Base-by-base conservation (phyloP, 208 protist species). In the Strigomonas oncopelti region DNA sequence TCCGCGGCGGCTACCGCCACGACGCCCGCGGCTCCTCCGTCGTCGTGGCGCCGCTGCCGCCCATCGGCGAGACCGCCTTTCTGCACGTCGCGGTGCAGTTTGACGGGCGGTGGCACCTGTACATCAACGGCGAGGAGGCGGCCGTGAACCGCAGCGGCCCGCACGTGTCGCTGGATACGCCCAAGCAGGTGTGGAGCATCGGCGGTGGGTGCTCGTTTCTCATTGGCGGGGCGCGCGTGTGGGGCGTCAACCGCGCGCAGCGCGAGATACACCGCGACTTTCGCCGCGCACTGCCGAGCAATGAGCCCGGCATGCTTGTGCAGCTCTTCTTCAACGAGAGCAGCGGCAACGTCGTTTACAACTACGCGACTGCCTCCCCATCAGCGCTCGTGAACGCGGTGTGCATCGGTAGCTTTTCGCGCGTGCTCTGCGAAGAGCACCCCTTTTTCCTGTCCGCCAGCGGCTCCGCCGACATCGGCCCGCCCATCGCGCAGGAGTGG, bases 1-100 rank as follows among this genome's bases (percentile, higher is more conserved):
- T 96, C 28, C 84, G 86, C 20, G 93, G 90, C 55, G 93, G 93
- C 31, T 95, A 88, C 69, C 88, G 93, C 4, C 89, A 95, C 61
- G 90, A 95, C 59, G 75, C 77, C 48, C 85, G 92, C 24, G 89
- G 91, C 5, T 78, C 84, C 55, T 91, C 85, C 59, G 77, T 91
- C 14, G 89, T 94, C 32, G 75, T 76, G 9, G 83, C 88, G 0
- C 84, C 87, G 32, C 65, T 93, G 27, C 87, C 80, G 16, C 87
- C 86, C 0, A 81, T 72, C 1, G 75, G 75, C 0, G 84, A 86
- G 57, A 78, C 78, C 0, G 72, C 59, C n/a, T 93, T 94, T 67
- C 27, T 93, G 16, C 90, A 97, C 72, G 68, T 96, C 28, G 78
- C 67, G 0, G 80, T 97, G 57, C 78, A 93, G 38, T 97, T 96